Base-by-base conservation (phyloP, 352 stramenopile species). In the Pythium volutum region DNA sequence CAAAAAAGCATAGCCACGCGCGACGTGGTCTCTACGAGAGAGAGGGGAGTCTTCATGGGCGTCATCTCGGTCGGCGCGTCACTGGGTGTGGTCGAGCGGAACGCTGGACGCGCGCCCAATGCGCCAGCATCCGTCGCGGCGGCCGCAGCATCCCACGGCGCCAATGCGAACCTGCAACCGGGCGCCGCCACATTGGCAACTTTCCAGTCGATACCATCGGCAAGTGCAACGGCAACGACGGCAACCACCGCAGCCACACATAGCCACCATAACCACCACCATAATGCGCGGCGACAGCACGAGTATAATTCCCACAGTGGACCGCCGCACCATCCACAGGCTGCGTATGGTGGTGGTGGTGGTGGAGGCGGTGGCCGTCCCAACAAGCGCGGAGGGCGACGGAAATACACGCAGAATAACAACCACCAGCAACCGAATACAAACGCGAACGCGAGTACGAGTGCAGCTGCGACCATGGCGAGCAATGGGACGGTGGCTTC, bases 21-120 rank as follows among this genome's bases (percentile, higher is more conserved):
- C 14, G 36, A 43, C 36, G 36, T 15, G 36, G 26, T 56, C 33
- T 45, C 33, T 25, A 45, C 23, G 20, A 27, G 18, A 26, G 15
- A 29, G n/a, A n/a, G n/a, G n/a, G n/a, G n/a, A n/a, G n/a, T n/a
- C 38, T 39, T 36, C 23, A 92, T 93, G 83, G 83, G 83, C 58
- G 74, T 93, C 26, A 93, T 93, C 73, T 89, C 83, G 15, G 70
- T 93, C 18, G 83, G 83, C 45, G 83, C 83, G 60, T 90, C 83
- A 54, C 71, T 93, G 29, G 83, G 83, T 67, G 81, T 93, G 38
- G 74, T 73, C 36, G 70, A 75, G 27, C 72, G 67, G 36, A 50
- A 20, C 2, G 48, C 46, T 27, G 39, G n/a, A 26, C 61, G 48
- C 15, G 55, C 42, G 22, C 52, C 64, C 12, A 63, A 25, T 15